Percentiles rank a stretch among this genome's conserved stretches.
These are phyloP conservation scores for Liriodendron chinense DNA, from an alignment of 164 flowering plant species.

Conservation along the genomic window DNA sequence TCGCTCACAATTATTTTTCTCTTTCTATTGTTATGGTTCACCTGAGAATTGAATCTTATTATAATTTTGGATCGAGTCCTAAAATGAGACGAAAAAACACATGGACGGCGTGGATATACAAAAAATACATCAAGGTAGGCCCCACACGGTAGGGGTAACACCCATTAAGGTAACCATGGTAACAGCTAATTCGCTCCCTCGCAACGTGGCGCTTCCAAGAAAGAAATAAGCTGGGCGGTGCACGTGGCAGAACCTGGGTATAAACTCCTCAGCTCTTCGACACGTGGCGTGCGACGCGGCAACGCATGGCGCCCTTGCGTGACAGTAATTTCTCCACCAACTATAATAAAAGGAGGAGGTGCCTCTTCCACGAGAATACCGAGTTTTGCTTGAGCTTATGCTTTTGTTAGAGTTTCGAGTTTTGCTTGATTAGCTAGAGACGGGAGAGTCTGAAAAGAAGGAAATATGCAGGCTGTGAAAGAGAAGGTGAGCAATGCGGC, in stretches of 20 bases:
- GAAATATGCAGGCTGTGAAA: constrained; percentile 50
- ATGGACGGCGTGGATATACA: too few relatives aligned
- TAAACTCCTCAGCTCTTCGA: not conserved
- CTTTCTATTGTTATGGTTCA: too few relatives aligned
- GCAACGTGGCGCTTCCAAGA: not conserved
- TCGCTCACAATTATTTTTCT: too few relatives aligned
- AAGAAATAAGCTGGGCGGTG: not conserved
- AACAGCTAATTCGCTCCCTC: too few relatives aligned
- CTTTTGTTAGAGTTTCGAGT: not conserved
- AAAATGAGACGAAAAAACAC: too few relatives aligned
- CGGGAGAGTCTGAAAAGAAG: not conserved
- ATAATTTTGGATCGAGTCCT: too few relatives aligned
- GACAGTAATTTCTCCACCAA: not conserved
- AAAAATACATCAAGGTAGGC: too few relatives aligned
- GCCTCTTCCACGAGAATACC: not conserved
- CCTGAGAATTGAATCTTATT: too few relatives aligned
- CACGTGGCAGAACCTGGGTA: not conserved
- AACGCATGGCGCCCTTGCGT: not conserved
- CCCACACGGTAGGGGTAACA: too few relatives aligned
- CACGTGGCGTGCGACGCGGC: not conserved
- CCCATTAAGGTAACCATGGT: too few relatives aligned
- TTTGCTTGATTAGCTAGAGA: not conserved
- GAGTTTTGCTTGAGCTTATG: not conserved
- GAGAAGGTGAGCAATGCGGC: constrained; percentile 61
- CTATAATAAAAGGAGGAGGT: too few relatives aligned